Conservation (phyloP, 2,329 filamentous ascomycete species). For the Didymellaceae sp. region DNA sequence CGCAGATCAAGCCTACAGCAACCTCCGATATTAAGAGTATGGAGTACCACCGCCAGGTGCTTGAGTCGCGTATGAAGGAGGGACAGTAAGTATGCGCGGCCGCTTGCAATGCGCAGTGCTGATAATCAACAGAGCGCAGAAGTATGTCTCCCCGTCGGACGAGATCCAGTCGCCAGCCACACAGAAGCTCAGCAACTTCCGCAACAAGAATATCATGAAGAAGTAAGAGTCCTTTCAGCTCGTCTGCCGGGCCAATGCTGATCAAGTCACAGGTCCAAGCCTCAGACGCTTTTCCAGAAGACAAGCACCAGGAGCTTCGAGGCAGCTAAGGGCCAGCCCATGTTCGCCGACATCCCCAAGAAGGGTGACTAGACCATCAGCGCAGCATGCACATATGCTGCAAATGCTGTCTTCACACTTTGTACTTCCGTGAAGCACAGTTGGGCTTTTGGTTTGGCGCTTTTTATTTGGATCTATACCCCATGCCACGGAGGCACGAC, state of each 20-base stretch:
- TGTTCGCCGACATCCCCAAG: conserved; percentile 49
- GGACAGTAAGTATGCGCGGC: conserved; percentile 62
- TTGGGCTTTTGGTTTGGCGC: conserved; percentile 15
- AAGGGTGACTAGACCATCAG: conserved; percentile 17
- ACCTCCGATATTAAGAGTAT: conserved; percentile 52
- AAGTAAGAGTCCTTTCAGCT: conserved; percentile 49
- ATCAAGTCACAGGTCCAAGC: conserved; percentile 42
- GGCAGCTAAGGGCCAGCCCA: conserved; percentile 40
- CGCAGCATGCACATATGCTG: conserved; percentile 6
- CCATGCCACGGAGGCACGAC: conserved; percentile 17
- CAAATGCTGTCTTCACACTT: conserved; percentile 9
- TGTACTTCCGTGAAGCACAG: conserved; percentile 4
- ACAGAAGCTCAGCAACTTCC: conserved; percentile 80
- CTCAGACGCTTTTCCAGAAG: conserved; percentile 52
- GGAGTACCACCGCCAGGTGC: conserved; percentile 78
- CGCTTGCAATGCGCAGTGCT: conserved; percentile 12
- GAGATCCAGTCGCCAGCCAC: conserved; percentile 87
- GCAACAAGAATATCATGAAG: conserved; percentile 81
- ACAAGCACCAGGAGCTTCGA: conserved; percentile 50
- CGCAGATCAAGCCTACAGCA: conserved; percentile 40
- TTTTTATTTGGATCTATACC: conserved; percentile 21
- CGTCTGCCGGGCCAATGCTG: conserved; percentile 12
- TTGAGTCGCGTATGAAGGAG: conserved; percentile 74
- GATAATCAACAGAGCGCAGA: conserved; percentile 51
- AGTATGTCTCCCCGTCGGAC: conserved; percentile 84